Percentiles rank a stretch among this genome's conserved stretches.
Conservation (phyloP, 2,329 filamentous ascomycete species). For the Hawksworthiomyces lignivorus region DNA sequence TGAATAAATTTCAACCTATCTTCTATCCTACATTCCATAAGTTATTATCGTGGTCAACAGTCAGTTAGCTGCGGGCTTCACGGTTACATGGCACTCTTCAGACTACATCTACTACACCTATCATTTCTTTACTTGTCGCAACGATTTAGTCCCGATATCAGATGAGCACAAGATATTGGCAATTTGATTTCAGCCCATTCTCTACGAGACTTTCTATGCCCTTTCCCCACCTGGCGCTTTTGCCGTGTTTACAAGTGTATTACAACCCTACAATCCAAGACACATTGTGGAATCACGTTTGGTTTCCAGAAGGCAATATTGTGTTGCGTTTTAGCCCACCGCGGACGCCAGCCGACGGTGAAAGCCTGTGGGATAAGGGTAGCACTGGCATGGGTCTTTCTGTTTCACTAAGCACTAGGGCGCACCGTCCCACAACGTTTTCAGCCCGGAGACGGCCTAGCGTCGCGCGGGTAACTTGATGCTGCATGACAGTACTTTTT, state of each 20-base stretch:
- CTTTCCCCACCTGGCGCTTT: not conserved
- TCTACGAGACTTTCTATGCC: too few species aligned
- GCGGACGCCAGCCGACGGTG: not conserved
- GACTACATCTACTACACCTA: not conserved
- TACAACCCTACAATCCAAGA: conserved; percentile 3
- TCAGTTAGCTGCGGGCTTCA: conserved; percentile 5
- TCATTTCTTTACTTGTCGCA: not conserved
- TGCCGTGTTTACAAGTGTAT: not conserved
- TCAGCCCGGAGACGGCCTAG: conserved; percentile 8
- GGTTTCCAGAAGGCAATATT: conserved; percentile 8
- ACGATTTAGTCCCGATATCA: too few species aligned
- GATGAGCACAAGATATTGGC: too few species aligned
- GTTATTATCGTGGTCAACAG: too few species aligned
- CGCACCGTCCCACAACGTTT: conserved; percentile 9
- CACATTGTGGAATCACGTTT: conserved; percentile 9
- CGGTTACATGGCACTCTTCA: not conserved
- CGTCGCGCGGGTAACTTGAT: conserved; percentile 5
- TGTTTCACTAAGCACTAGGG: conserved; percentile 40
- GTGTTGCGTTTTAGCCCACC: not conserved
- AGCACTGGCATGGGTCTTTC: conserved; percentile 40
- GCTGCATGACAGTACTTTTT: not conserved
- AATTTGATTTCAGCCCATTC: too few species aligned
- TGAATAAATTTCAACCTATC: too few species aligned
- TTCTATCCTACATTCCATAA: too few species aligned
- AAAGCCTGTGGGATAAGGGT: conserved; percentile 23